phyloP scores from a whole-genome alignment of 257 asterid species.

The Nicotiana sylvestris region DNA sequence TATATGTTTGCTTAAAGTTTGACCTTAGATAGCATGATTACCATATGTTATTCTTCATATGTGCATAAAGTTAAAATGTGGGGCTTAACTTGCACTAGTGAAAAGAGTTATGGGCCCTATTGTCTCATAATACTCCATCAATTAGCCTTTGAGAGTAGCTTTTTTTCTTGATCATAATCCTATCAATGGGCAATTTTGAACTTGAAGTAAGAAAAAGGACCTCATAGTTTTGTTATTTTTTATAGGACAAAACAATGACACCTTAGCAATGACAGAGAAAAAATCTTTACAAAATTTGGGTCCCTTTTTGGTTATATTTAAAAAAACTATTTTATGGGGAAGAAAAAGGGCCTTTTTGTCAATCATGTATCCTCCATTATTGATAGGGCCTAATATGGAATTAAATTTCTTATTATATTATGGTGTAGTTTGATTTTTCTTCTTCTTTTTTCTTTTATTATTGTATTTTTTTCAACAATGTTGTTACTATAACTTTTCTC shows the following conservation, averaged over 20 bases:
- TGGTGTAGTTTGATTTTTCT: neutral
- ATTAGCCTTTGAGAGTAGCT: slow-evolving; percentile 37
- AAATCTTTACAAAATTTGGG: neutral
- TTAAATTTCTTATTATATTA: neutral
- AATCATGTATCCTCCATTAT: slow-evolving; percentile 13
- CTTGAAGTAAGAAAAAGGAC: slow-evolving; percentile 13
- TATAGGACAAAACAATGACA: neutral
- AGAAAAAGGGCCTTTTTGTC: slow-evolving; percentile 17
- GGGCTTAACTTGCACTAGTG: slow-evolving; percentile 51
- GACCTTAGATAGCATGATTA: slow-evolving; percentile 41
- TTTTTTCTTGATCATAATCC: slow-evolving; percentile 40
- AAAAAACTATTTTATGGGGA: slow-evolving; percentile 5
- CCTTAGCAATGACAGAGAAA: slow-evolving; percentile 9
- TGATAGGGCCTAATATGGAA: slow-evolving; percentile 7
- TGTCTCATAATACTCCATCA: slow-evolving; percentile 52
- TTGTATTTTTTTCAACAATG: too few species aligned
- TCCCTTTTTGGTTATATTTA: slow-evolving; percentile 4
- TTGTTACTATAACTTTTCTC: too few species aligned
- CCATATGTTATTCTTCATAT: slow-evolving; percentile 11
- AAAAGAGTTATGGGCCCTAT: slow-evolving; percentile 50
- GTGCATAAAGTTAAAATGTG: slow-evolving; percentile 37
- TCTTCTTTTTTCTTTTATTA: neutral
- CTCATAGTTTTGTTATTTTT: slow-evolving; percentile 2
- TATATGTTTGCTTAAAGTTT: slow-evolving; percentile 45
- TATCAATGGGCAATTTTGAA: slow-evolving; percentile 36